phyloP scores from a whole-genome alignment of 768 basidiomycete genomes.

The Leccinum longicurvipes region DNA sequence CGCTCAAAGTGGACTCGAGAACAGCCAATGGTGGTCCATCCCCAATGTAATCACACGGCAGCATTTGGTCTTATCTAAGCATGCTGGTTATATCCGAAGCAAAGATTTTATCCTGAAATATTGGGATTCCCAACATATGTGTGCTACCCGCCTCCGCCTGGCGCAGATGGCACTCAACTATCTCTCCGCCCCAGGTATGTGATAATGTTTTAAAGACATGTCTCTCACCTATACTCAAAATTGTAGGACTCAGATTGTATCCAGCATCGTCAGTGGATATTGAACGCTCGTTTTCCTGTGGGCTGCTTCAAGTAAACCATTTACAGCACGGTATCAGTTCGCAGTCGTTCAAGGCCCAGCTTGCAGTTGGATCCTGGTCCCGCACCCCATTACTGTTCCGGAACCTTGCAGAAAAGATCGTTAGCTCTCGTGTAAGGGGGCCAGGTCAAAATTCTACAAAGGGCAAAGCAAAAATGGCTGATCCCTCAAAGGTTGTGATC shows the following conservation, averaged over 20 bases:
- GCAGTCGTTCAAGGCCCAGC: not conserved
- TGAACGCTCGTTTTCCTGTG: not conserved
- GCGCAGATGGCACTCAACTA: not conserved
- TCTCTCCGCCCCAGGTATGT: not conserved
- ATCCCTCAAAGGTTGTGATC: no score
- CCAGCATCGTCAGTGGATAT: not conserved
- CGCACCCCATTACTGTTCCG: not conserved
- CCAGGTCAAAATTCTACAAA: not conserved
- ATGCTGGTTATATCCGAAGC: not conserved
- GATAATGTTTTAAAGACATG: no score
- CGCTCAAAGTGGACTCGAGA: not conserved
- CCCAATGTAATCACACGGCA: not conserved
- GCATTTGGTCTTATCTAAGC: not conserved
- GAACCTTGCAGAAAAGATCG: not conserved
- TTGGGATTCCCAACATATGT: not conserved
- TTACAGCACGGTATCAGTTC: not conserved
- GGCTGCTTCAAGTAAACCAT: not conserved
- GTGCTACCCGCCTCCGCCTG: not conserved
- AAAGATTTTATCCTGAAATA: not conserved
- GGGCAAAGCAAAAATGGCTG: no score
- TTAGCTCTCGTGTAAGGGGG: not conserved
- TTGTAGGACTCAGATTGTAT: no score
- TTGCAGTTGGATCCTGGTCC: slow-evolving; percentile 2
- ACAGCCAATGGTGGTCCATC: not conserved
- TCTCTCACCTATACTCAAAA: no score